These are phyloP conservation scores for Neostapfia colusana DNA, from an alignment of 176 grass and related monocot species.

Conservation along the genomic window DNA sequence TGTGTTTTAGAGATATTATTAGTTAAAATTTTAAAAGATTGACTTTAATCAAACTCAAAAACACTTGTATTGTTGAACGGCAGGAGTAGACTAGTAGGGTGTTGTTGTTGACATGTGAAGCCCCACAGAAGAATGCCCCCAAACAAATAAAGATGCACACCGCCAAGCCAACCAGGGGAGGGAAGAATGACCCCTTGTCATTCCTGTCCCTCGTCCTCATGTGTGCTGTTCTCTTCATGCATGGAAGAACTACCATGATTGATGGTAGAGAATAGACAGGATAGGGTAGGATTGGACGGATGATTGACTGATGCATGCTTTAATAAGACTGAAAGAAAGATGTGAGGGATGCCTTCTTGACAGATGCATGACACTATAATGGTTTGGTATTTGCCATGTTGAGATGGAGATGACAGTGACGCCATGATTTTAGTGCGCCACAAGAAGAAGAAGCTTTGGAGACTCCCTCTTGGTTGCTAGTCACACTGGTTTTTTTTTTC, in stretches of 20 bases:
- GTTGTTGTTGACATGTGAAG: conserved; percentile 55
- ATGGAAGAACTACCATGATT: background rate
- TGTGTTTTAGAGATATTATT: no score
- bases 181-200: conserved; percentile 81
- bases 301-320: conserved; percentile 45
- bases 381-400: conserved; percentile 28
- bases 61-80: background rate
- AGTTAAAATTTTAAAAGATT: no score
- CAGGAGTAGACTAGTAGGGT: conserved; percentile 24
- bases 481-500: no score
- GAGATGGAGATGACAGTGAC: conserved; percentile 59
- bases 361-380: conserved; percentile 51
- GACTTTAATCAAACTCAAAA: no score
- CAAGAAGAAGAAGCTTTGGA: background rate
- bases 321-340: conserved; percentile 44
- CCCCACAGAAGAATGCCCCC: conserved; percentile 52
- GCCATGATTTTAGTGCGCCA: conserved; percentile 49
- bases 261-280: conserved; percentile 33
- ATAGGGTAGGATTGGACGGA: conserved; percentile 42
- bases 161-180: conserved; percentile 43
- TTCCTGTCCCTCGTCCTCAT: conserved; percentile 70
- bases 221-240: conserved; percentile 38
- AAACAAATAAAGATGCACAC: conserved; percentile 48
- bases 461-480: no score
- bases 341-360: conserved; percentile 49